A percentile compares a stretch with the other conserved stretches of the same genome.
phyloP scores from a whole-genome alignment of 1,284 basidiomycete species.

The Sporisorium exsertum region DNA sequence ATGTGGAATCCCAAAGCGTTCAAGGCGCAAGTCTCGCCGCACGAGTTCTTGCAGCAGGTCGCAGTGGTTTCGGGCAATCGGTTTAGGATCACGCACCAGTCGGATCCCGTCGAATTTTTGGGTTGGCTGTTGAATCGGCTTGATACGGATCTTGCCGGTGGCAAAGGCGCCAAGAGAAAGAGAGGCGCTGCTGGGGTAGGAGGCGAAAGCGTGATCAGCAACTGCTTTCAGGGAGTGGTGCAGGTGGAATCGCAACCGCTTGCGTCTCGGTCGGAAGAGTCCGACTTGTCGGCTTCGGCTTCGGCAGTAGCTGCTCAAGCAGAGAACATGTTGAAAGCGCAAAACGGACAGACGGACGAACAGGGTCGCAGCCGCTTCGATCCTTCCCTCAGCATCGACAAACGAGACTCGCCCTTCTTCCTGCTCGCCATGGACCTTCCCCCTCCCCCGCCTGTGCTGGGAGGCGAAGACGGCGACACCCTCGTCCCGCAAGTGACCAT shows the following conservation, averaged over 20 bases:
- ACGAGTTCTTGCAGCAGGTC: constrained; percentile 98
- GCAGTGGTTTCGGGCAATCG: constrained; percentile 85
- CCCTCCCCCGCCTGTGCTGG: constrained; percentile 88
- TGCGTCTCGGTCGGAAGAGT: constrained; percentile 6
- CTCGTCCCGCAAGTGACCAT: constrained; percentile 98
- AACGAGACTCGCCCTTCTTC: constrained; percentile 88
- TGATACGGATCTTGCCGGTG: constrained; percentile 80
- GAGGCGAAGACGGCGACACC: constrained; percentile 85
- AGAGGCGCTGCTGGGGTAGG: constrained; percentile 3
- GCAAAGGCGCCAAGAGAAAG: constrained; percentile 74
- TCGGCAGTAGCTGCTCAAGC: constrained; percentile 14
- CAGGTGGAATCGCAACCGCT: constrained; percentile 84
- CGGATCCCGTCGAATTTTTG: constrained; percentile 95
- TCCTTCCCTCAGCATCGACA: constrained; percentile 77
- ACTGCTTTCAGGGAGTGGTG: constrained; percentile 92
- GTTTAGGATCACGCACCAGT: constrained; percentile 90
- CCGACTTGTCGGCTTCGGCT: background rate
- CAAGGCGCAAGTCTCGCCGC: constrained; percentile 97
- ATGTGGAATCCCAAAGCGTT: constrained; percentile 83
- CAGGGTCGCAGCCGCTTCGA: constrained; percentile 59
- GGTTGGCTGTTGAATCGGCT: constrained; percentile 94
- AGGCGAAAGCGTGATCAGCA: constrained; percentile 78
- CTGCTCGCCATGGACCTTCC: constrained; percentile 96
- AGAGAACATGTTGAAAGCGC: constrained; percentile 6
- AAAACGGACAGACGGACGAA: constrained; percentile 59